Evolutionary conservation across 495 filamentous ascomycete species (phyloP), one percentile per base, ranked within the genome.

Genomic region (Staphylotrichum longicolle): DNA sequence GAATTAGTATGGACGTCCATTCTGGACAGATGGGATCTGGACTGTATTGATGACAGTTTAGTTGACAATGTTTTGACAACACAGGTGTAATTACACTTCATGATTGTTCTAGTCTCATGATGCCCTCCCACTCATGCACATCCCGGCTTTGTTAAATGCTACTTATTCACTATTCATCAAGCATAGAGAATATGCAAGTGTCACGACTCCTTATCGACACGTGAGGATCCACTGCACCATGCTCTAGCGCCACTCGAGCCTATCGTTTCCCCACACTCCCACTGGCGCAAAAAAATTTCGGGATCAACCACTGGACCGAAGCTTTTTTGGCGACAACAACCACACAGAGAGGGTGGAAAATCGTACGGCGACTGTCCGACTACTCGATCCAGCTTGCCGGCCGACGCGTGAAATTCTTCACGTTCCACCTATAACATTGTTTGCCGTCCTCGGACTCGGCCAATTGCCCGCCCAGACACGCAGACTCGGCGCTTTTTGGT

Each of bases 211-310:
- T 40, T 61, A 63, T 57, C 61, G 35, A 3, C 53, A 58, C 61
- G 58, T 61, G 58, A 62, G 10, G 4, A 11, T 49, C 39, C 20
- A 15, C 27, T 42, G 44, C n/a, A 44, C 20, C 20, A 15, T 4
- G 6, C 51, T 20, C 20, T 68, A 65, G 66, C 59, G 66, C 56
- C n/a, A 54, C 9, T 37, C 41, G 47, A 65, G 50, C 27, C 41
- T 40, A 61, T 34, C 41, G n/a, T 10, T 58, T 59, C 65, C 60
- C 67, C 64, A 67, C 67, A 65, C 39, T 7, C 10, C 59, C 5
- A 2, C 61, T 51, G 20, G 61, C 44, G 34, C 39, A 52, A 61
- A 67, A 68, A 70, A 68, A 68, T 62, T 66, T 70, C 57, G 52
- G 61, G 63, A 47, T 15, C 11, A 7, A 30, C 54, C 34, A 54